Evolutionary conservation across 1,139 yeast species (phyloP), one percentile per base, ranked within the genome.

Genomic region (Geotrichum armillariae): DNA sequence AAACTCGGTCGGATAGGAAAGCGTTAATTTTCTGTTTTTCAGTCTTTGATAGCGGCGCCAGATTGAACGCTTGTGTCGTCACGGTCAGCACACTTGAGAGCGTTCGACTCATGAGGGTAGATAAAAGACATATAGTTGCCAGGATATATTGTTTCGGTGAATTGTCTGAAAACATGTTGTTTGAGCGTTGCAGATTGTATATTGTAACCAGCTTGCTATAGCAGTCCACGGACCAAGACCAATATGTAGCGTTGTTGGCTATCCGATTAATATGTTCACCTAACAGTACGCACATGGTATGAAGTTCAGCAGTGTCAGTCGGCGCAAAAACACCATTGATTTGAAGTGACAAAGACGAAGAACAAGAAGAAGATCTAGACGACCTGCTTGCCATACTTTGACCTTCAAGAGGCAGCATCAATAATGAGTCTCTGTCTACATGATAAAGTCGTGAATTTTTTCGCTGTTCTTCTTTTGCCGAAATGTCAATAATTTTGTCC

Each of bases 261-360:
- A 46, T 31, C 23, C 49, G 41, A 14, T 29, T 31, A 25, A 48
- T 48, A 38, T 52, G 54, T 34, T 52, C 52, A 22, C 54, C 54
- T 8, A 52, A 37, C 34, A 49, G 25, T 12, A 49, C 18, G 21
- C 52, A 49, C 29, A 42, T 8, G 9, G 52, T 43, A 17, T 44
- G 38, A 7, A 49, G 27, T 16, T 38, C 32, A 12, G n/a, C 27
- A 18, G 42, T 4, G 21, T 14, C 27, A 12, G 20, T 5, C 33
- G 11, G 18, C 12, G 34, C 33, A 17, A 31, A 7, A 12, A 14
- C 37, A 8, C 34, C 21, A 8, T 29, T 12, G 3, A 36, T 32
- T 4, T 2, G 8, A 1, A 33, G 12, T 20, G 35, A 22, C 2
- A 47, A 49, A 5, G 47, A 31, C 2, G 45, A 42, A 2, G 45